phyloP scores from a whole-genome alignment of 208 protist genomes.

The Leishmania gerbilli region DNA sequence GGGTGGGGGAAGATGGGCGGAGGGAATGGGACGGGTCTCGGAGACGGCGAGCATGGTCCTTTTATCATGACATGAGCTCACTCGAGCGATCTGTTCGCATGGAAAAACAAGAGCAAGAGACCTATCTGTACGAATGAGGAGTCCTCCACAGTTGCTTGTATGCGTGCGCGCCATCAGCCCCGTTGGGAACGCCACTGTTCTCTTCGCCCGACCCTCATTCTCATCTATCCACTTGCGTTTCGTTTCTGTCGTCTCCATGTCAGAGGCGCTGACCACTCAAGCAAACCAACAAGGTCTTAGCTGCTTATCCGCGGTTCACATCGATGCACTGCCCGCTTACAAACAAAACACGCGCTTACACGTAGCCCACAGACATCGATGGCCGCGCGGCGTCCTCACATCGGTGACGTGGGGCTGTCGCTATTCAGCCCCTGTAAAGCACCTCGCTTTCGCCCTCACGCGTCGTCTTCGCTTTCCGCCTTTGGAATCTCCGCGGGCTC shows the following conservation, averaged over 20 bases:
- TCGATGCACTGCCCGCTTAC: neutral
- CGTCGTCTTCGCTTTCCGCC: neutral
- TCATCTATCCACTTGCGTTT: neutral
- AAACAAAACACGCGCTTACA: neutral
- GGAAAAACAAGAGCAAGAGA: neutral
- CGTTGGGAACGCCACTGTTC: neutral
- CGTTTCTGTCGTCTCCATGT: neutral
- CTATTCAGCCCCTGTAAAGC: neutral
- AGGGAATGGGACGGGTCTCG: neutral
- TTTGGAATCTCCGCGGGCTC: neutral
- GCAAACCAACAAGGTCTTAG: neutral
- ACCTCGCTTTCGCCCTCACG: neutral
- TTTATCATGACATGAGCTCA: neutral
- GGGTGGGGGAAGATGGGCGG: neutral
- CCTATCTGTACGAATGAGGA: neutral
- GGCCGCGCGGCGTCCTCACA: neutral
- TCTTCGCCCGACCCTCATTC: too few relatives aligned
- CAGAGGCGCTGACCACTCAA: neutral
- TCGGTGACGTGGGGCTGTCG: neutral
- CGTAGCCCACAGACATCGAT: neutral
- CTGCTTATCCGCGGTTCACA: neutral
- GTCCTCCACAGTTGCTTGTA: too few relatives aligned
- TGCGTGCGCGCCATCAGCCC: neutral
- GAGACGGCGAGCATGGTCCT: neutral
- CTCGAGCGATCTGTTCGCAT: neutral